A percentile compares a stretch with the other conserved stretches of the same genome.
These are phyloP conservation scores for Stylonectria norvegica DNA, from an alignment of 2,329 filamentous ascomycete genomes.

Conservation along the genomic window DNA sequence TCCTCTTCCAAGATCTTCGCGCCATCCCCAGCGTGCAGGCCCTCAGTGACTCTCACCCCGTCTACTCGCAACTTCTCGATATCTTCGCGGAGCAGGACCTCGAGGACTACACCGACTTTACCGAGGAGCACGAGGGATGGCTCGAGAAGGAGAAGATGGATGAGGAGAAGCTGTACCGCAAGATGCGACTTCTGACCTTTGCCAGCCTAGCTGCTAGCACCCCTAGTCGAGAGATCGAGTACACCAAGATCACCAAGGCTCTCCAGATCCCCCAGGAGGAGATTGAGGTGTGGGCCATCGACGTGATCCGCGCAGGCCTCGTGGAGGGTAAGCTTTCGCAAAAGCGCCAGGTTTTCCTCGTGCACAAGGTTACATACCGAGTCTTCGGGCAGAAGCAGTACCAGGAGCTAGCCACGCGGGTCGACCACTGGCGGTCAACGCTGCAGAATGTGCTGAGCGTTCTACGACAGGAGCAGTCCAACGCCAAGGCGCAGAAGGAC, in stretches of 20 bases:
- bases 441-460: slow-evolving; percentile 75
- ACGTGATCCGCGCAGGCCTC: slow-evolving; percentile 91
- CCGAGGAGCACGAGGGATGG: slow-evolving; percentile 84
- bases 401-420: slow-evolving; percentile 83
- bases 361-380: slow-evolving; percentile 93
- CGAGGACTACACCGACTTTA: slow-evolving; percentile 94
- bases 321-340: slow-evolving; percentile 97
- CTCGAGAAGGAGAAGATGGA: slow-evolving; percentile 73
- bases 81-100: slow-evolving; percentile 93
- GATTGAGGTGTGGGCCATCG: slow-evolving; percentile 98
- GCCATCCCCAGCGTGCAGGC: slow-evolving; percentile 81
- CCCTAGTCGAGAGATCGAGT: slow-evolving; percentile 82
- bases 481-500: slow-evolving; percentile 73
- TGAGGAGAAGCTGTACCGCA: slow-evolving; percentile 74
- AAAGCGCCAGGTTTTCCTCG: slow-evolving; percentile 86
- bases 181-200: slow-evolving; percentile 94
- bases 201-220: slow-evolving; percentile 82
- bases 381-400: slow-evolving; percentile 98
- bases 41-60: slow-evolving; percentile 76
- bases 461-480: slow-evolving; percentile 75
- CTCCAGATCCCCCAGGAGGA: slow-evolving; percentile 79
- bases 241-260: slow-evolving; percentile 77
- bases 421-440: slow-evolving; percentile 88
- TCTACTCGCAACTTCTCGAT: slow-evolving; percentile 88
- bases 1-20: slow-evolving; percentile 77